A percentile compares a stretch with the other conserved stretches of the same genome.
Evolutionary conservation across 2,329 filamentous ascomycete genomes (phyloP).

Genomic region (Pseudogymnoascus sp.): DNA sequence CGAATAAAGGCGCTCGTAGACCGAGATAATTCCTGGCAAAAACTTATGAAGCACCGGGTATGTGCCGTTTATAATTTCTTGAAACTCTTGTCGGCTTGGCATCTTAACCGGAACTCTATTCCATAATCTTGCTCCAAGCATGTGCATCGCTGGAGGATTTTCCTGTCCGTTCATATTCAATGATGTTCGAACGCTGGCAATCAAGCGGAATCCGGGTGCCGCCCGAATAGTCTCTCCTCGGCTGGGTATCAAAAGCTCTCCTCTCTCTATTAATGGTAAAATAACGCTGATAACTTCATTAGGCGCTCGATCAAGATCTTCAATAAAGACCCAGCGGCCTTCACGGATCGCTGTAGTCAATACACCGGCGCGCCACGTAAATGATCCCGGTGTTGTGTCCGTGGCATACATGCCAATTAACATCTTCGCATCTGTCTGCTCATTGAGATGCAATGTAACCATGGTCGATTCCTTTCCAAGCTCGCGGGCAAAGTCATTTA

Average conservation of each 20-base stretch:
- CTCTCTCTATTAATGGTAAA: conserved; percentile 82
- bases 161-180: conserved; percentile 60
- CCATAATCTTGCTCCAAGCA: conserved; percentile 86
- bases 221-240: conserved; percentile 81
- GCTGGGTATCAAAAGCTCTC: conserved; percentile 84
- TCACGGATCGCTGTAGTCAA: conserved; percentile 89
- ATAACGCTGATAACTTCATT: conserved; percentile 92
- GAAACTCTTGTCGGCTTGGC: conserved; percentile 62
- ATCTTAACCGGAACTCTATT: conserved; percentile 62
- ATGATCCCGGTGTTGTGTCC: conserved; percentile 78
- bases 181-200: conserved; percentile 81
- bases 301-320: conserved; percentile 91
- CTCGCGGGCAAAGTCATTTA: conserved; percentile 73
- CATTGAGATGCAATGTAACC: conserved; percentile 92
- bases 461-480: conserved; percentile 74
- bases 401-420: conserved; percentile 91
- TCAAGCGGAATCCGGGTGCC: conserved; percentile 76
- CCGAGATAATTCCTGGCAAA: conserved; percentile 49
- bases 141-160: conserved; percentile 56
- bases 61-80: conserved; percentile 62
- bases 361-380: conserved; percentile 86
- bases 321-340: conserved; percentile 93
- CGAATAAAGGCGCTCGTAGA: conserved; percentile 48
- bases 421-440: conserved; percentile 96
- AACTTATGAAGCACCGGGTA: conserved; percentile 64